A percentile compares a stretch with the other conserved stretches of the same genome.
Conservation (phyloP, 2,329 filamentous ascomycete genomes). For the Capronia coronata region DNA sequence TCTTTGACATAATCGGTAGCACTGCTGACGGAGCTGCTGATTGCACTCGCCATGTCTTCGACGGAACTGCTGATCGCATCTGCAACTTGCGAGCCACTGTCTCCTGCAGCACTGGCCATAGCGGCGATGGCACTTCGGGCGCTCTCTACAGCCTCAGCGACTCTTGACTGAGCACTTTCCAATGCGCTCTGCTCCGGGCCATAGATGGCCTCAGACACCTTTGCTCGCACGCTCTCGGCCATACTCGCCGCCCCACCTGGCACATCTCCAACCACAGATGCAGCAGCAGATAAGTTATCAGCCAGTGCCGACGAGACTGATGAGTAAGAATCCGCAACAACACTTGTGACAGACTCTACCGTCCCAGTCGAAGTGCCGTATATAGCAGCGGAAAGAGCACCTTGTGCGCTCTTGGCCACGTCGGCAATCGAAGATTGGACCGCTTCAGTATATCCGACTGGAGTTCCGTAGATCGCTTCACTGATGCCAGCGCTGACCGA, state of each 20-base stretch:
- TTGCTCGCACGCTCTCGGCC: slow-evolving; percentile 22
- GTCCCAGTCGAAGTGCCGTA: slow-evolving; percentile 50
- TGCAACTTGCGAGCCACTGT: slow-evolving; percentile 31
- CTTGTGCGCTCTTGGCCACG: slow-evolving; percentile 51
- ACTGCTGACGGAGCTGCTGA: slow-evolving; percentile 37
- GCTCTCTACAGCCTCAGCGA: slow-evolving; percentile 34
- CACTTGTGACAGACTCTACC: slow-evolving; percentile 41
- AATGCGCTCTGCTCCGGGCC: slow-evolving; percentile 40
- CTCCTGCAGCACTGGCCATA: slow-evolving; percentile 30
- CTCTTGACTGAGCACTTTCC: slow-evolving; percentile 32
- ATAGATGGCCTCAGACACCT: slow-evolving; percentile 43
- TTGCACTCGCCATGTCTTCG: slow-evolving; percentile 44
- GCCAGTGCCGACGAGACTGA: slow-evolving; percentile 43
- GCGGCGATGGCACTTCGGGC: slow-evolving; percentile 33
- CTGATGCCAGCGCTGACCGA: slow-evolving; percentile 43
- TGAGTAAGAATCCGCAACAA: slow-evolving; percentile 39
- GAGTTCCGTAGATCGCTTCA: slow-evolving; percentile 51
- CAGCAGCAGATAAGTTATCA: slow-evolving; percentile 35
- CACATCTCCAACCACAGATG: slow-evolving; percentile 26
- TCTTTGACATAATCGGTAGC: slow-evolving; percentile 46
- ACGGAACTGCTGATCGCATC: slow-evolving; percentile 39
- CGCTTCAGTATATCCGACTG: slow-evolving; percentile 47
- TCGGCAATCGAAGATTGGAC: slow-evolving; percentile 49
- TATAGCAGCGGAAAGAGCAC: slow-evolving; percentile 51
- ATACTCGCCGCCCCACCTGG: slow-evolving; percentile 24